Evolutionary conservation across 2,329 filamentous ascomycete species (phyloP).

Genomic region (Bertia moriformis): DNA sequence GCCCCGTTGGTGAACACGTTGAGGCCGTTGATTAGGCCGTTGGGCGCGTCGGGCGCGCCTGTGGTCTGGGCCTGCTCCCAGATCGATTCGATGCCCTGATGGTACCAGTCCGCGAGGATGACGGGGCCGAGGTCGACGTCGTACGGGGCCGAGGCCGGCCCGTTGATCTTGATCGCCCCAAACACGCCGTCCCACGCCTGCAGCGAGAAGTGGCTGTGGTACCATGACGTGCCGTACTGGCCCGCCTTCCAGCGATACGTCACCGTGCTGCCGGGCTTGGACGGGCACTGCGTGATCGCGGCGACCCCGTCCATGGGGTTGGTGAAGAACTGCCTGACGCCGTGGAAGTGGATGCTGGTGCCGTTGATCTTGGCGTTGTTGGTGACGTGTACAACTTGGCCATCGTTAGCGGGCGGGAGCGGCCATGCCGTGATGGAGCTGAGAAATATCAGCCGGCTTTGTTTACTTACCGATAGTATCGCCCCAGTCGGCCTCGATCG

Average conservation of each 20-base stretch:
- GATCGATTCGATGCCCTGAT: conserved; percentile 8
- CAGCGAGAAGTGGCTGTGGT: conserved; percentile 6
- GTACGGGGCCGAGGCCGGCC: conserved; percentile 4
- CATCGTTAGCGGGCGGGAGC: background rate
- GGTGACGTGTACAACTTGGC: conserved; percentile 15
- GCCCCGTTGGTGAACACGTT: conserved; percentile 9
- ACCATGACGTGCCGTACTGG: conserved; percentile 14
- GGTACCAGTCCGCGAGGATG: conserved; percentile 13
- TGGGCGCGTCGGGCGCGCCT: conserved; percentile 8
- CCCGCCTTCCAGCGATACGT: conserved; percentile 21
- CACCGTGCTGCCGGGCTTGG: conserved; percentile 35
- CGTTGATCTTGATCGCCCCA: conserved; percentile 6
- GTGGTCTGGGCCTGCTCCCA: conserved; percentile 9
- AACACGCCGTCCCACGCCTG: conserved; percentile 4
- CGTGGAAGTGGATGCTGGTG: conserved; percentile 35
- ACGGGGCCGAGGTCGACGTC: conserved; percentile 12
- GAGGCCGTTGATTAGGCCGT: conserved; percentile 13
- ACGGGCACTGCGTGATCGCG: conserved; percentile 49
- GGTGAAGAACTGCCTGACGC: conserved; percentile 24
- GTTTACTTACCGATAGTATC: conserved; percentile 5
- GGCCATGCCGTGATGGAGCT: conserved; percentile 13
- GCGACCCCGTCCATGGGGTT: conserved; percentile 26
- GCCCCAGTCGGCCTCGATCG: conserved; percentile 23
- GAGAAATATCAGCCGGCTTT: conserved; percentile 18
- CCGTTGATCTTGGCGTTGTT: conserved; percentile 22